Conservation (phyloP, 257 asterid species). For the Thymus quinquecostatus region DNA sequence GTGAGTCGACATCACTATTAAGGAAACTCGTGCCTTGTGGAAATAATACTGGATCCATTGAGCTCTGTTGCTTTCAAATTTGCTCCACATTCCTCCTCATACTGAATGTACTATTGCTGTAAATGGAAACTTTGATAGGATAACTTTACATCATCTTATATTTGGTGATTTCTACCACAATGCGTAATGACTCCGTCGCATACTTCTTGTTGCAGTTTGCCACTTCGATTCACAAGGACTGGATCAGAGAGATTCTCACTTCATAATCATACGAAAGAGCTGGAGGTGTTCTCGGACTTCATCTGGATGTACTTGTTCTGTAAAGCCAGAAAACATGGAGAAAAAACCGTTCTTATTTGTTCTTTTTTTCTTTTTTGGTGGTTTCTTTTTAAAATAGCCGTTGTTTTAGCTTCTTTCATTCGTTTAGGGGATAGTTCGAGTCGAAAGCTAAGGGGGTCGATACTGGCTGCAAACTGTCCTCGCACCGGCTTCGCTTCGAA, state of each 20-base stretch:
- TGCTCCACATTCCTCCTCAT: neutral
- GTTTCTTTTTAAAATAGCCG: constrained; percentile 26
- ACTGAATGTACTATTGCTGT: neutral
- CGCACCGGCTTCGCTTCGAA: constrained; percentile 12
- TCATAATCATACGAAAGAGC: constrained; percentile 32
- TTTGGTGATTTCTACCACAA: neutral
- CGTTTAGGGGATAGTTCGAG: constrained; percentile 33
- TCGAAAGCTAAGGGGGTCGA: constrained; percentile 26
- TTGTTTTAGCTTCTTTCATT: constrained; percentile 36
- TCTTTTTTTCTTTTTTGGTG: constrained; percentile 1
- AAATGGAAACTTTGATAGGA: neutral
- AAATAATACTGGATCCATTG: neutral
- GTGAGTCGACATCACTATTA: neutral
- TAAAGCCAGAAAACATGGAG: constrained; percentile 44
- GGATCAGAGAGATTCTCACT: constrained; percentile 32
- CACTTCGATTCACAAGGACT: constrained; percentile 26
- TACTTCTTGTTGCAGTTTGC: constrained; percentile 33
- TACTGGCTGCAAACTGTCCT: constrained; percentile 6
- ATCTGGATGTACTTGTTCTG: constrained; percentile 39
- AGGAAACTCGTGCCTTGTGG: neutral
- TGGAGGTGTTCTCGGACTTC: constrained; percentile 35
- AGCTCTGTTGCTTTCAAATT: neutral
- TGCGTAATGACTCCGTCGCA: neutral
- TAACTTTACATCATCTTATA: neutral
- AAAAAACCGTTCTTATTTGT: constrained; percentile 32